Conservation (phyloP, 1,139 yeast genomes). For the Blastobotrys niveus region DNA sequence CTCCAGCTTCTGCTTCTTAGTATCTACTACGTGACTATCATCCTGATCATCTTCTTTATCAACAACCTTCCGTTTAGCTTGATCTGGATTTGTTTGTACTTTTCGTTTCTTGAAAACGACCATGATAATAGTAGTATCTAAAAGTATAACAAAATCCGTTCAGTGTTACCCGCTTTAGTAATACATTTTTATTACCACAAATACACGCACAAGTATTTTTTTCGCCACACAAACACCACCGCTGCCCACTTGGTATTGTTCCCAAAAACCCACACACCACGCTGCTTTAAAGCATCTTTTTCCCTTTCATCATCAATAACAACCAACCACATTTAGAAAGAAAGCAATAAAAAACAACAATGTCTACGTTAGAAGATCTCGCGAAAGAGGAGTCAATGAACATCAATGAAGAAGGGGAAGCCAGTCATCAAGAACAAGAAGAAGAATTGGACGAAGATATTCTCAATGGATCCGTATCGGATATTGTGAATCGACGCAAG, state of each 20-base stretch:
- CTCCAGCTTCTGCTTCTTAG: slow-evolving; percentile 7
- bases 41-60: slow-evolving; percentile 9
- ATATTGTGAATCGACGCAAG: slow-evolving; percentile 78
- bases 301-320: background rate
- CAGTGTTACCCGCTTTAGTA: background rate
- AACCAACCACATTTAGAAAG: background rate
- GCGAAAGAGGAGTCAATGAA: slow-evolving; percentile 27
- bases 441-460: slow-evolving; percentile 75
- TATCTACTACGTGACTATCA: background rate
- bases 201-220: background rate
- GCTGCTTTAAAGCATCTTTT: background rate
- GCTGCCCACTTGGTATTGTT: too few species aligned
- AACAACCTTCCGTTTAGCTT: slow-evolving; percentile 8
- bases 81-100: slow-evolving; percentile 9
- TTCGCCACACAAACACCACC: too few species aligned
- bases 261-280: too few species aligned
- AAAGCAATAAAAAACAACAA: slow-evolving; percentile 14
- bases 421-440: too few species aligned
- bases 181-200: too few species aligned
- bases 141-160: background rate
- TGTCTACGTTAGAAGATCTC: slow-evolving; percentile 37
- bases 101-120: slow-evolving; percentile 35
- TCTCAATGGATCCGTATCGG: slow-evolving; percentile 69
- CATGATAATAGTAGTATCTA: background rate
- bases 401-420: slow-evolving; percentile 38